A percentile compares a stretch with the other conserved stretches of the same genome.
These are phyloP conservation scores for Cyclanthera cordifolia DNA, from an alignment of 306 rosid genomes.

Conservation along the genomic window DNA sequence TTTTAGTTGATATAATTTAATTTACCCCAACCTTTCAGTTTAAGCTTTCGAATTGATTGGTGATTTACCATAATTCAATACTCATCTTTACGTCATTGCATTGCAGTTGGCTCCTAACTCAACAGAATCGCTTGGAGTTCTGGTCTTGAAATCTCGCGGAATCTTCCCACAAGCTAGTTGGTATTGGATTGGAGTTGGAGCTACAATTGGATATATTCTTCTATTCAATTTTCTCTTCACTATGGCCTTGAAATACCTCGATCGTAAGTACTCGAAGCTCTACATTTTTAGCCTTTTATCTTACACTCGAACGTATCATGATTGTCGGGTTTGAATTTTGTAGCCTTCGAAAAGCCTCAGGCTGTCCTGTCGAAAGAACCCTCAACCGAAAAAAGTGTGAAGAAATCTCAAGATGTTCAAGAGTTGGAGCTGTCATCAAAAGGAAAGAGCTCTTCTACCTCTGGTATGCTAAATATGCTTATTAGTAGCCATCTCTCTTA, in stretches of 20 bases:
- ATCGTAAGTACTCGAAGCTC: conserved; percentile 23
- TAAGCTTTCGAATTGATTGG: too few species aligned
- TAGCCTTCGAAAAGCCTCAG: conserved; percentile 19
- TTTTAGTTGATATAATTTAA: too few species aligned
- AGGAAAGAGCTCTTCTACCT: not conserved
- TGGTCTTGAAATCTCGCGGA: conserved; percentile 23
- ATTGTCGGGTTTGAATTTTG: not conserved
- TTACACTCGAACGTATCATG: not conserved
- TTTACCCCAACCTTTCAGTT: too few species aligned
- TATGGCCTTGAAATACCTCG: conserved; percentile 18
- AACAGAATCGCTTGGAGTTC: conserved; percentile 21
- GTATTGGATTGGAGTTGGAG: conserved; percentile 38
- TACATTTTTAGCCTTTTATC: not conserved
- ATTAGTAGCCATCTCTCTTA: not conserved
- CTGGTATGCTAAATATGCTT: conserved; percentile 9
- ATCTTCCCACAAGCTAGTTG: conserved; percentile 23
- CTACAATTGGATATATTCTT: conserved; percentile 19
- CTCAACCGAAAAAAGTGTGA: not conserved
- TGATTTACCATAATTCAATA: too few species aligned
- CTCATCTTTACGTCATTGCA: not conserved
- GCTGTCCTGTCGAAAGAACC: conserved; percentile 11
- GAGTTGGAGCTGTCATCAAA: conserved; percentile 27
- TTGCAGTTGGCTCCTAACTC: conserved; percentile 16
- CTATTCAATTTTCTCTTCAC: conserved; percentile 23
- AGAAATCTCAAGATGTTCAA: conserved; percentile 17